Conservation (phyloP, 768 basidiomycete species). For the Amanita subjunquillea region DNA sequence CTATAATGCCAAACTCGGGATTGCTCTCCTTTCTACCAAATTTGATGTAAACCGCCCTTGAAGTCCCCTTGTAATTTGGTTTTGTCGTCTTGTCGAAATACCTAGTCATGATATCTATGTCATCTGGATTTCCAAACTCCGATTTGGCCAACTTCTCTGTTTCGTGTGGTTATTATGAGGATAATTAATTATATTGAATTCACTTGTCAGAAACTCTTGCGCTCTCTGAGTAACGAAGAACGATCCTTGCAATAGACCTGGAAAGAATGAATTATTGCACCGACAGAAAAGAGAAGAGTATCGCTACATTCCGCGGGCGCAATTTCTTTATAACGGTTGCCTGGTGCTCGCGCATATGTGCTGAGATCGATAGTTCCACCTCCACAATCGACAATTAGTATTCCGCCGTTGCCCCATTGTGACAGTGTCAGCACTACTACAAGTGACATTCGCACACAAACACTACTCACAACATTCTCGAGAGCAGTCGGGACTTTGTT, state of each 20-base stretch:
- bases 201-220: neutral
- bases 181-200: neutral
- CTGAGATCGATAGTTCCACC: conserved; percentile 6
- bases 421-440: neutral
- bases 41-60: neutral
- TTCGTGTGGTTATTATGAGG: neutral
- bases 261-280: neutral
- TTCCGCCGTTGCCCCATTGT: neutral
- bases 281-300: neutral
- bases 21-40: neutral
- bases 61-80: neutral
- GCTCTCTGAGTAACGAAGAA: conserved; percentile 3
- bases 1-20: neutral
- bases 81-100: conserved; percentile 3
- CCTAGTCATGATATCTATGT: neutral
- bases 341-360: neutral
- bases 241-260: conserved; percentile 4
- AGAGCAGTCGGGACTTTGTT: conserved; percentile 23
- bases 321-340: neutral
- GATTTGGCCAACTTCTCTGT: neutral
- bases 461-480: conserved; percentile 14
- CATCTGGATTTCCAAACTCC: neutral
- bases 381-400: conserved; percentile 1
- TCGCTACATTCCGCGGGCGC: neutral
- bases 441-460: no score